Evolutionary conservation across 306 rosid genomes (phyloP), one percentile per base, ranked within the genome.

Genomic region (Prunus fruticosa): DNA sequence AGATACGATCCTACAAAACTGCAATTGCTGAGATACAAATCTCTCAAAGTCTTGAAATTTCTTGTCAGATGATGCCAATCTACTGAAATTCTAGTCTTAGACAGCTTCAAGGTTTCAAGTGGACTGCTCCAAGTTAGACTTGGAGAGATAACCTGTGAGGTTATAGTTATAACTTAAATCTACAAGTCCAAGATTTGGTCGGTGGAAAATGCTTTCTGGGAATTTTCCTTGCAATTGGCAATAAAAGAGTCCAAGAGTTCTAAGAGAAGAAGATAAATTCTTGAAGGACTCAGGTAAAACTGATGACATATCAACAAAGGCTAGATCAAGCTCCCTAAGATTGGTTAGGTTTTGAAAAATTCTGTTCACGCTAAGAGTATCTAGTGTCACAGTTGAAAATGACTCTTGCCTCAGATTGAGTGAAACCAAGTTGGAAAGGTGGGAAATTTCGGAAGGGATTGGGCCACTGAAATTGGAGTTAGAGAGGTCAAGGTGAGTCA

Each of bases 241-340:
- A 0, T 0, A 0, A 0, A 0, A 0, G 0, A 76, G 80, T 1
- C 0, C 0, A 45, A 76, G 78, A 46, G 20, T 27, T 5, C 5
- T 49, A 32, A 75, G 0, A 38, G 43, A 38, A 38, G 43, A 38
- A 6, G 43, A 38, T 0, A 38, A 0, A 38, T 38, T 38, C 18
- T 63, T 28, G 10, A 75, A 62, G 6, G 76, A 66, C 3, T 49
- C 13, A 8, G 46, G 16, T 51, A 14, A 11, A 12, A 50, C 62
- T 14, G 43, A 49, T 1, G 61, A 49, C 45, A 69, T 69, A 5
- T 50, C 28, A 8, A 69, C 11, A 8, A 0, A 0, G 8, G 0
- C 0, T 0, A 34, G 2, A 0, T 1, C 0, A 38, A 38, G 43
- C 43, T 25, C 27, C 27, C 0, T 1, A 38, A 38, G 43, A 38